These are phyloP conservation scores for Obelidium mucronatum DNA, from an alignment of 192 early-diverging fungal species.

Conservation along the genomic window DNA sequence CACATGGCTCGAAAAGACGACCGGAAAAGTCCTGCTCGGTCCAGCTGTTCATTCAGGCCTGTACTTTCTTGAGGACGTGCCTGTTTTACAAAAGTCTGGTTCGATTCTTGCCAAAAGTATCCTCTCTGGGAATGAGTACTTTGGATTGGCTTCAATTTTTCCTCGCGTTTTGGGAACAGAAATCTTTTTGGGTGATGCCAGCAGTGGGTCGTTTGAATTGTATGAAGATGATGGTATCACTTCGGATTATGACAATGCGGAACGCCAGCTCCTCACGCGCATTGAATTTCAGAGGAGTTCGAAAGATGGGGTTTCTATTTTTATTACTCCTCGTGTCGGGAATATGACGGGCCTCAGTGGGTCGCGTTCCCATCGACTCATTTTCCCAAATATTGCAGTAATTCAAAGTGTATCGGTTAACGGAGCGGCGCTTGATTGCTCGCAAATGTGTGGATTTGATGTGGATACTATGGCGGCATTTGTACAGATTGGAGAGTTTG, in stretches of 20 bases:
- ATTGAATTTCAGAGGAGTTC: neutral
- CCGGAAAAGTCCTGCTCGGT: neutral
- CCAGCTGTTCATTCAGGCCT: conserved; percentile 7
- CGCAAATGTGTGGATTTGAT: neutral
- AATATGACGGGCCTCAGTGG: neutral
- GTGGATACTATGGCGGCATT: neutral
- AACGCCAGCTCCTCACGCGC: neutral
- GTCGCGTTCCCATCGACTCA: neutral
- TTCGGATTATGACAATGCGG: conserved; percentile 2
- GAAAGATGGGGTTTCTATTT: neutral
- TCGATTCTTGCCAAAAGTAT: neutral
- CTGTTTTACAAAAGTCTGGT: neutral
- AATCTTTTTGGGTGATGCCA: neutral
- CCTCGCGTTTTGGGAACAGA: neutral
- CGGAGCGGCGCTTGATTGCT: neutral
- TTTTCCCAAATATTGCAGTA: neutral
- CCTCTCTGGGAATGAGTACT: neutral
- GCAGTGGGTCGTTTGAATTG: neutral
- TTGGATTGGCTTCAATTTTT: conserved; percentile 3
- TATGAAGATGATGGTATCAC: conserved; percentile 20
- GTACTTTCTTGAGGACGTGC: conserved; percentile 12
- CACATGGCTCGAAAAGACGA: neutral
- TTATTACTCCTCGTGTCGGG: neutral
- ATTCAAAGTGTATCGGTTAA: neutral
- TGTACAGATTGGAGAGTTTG: neutral